Base-by-base conservation (phyloP, 306 rosid species). In the Ochetophila trinervis region DNA sequence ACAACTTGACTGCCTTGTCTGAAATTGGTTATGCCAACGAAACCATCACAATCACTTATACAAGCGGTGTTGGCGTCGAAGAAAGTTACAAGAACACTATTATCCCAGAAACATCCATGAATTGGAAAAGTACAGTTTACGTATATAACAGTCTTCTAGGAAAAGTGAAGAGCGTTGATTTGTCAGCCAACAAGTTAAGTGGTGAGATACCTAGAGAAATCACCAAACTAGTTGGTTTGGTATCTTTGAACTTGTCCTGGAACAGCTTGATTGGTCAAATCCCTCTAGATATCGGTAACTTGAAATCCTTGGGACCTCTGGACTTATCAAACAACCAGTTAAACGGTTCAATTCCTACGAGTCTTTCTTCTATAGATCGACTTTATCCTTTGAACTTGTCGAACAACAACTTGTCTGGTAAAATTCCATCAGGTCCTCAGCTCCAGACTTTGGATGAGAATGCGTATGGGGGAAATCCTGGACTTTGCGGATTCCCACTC, bases 401-500 rank as follows among this genome's bases (percentile, higher is more conserved):
- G 5, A 19, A 75, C 20, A 75, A 75, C 36, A 62, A 68, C 62
- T 60, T 74, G 14, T 67, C 60, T 0, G 70, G 70, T 6, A 17
- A 21, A 36, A 73, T 73, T 1, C 78, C 72, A 4, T 8, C 2
- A 5, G 42, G 56, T 14, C 17, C 67, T 51, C 72, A 75, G 42
- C 71, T 69, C 0, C 55, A 56, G 2, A 40, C 47, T 58, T 27
- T 51, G 1, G 47, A 50, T 35, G n/a, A 49, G 66, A 35, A 32
- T 17, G 12, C 21, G 9, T 63, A 55, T 36, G 12, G 14, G 0
- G 71, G 71, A 19, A 75, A 69, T 58, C 70, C 71, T 18, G 0
- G 50, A 18, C 67, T 75, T 4, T 75, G 78, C 14, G 78, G 78
- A 4, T 8, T 14, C n/a, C 72, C 72, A 23, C 72, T 74, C 7